phyloP scores from a whole-genome alignment of 2,329 filamentous ascomycete species.

The Aureobasidium uvarum region DNA sequence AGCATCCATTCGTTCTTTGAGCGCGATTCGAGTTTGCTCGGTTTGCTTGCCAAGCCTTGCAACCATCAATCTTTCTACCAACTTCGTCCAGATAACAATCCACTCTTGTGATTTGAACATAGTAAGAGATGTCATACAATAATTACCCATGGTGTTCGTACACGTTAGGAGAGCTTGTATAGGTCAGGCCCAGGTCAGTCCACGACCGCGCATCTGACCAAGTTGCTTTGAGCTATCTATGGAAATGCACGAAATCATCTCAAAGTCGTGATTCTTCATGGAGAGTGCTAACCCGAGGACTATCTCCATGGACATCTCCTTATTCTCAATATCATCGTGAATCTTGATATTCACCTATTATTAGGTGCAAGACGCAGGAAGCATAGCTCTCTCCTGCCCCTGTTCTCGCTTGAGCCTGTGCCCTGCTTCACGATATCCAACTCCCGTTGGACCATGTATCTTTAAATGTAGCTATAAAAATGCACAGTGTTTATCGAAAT shows the following conservation, averaged over 20 bases:
- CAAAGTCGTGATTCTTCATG: background rate
- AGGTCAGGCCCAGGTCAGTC: no score
- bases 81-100: no score
- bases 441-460: background rate
- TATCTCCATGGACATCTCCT: background rate
- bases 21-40: conserved; percentile 15
- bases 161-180: no score
- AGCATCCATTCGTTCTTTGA: conserved; percentile 2
- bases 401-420: background rate
- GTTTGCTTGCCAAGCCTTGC: conserved; percentile 23
- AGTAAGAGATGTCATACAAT: no score
- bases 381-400: background rate
- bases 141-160: no score
- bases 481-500: background rate
- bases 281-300: background rate
- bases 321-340: background rate
- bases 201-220: background rate
- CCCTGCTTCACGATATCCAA: background rate
- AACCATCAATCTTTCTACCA: background rate
- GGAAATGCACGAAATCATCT: background rate
- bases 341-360: background rate
- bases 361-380: background rate
- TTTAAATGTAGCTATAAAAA: background rate
- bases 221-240: background rate
- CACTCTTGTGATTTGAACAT: no score